phyloP scores from a whole-genome alignment of 352 stramenopile species.

The Blastocystis sp. region DNA sequence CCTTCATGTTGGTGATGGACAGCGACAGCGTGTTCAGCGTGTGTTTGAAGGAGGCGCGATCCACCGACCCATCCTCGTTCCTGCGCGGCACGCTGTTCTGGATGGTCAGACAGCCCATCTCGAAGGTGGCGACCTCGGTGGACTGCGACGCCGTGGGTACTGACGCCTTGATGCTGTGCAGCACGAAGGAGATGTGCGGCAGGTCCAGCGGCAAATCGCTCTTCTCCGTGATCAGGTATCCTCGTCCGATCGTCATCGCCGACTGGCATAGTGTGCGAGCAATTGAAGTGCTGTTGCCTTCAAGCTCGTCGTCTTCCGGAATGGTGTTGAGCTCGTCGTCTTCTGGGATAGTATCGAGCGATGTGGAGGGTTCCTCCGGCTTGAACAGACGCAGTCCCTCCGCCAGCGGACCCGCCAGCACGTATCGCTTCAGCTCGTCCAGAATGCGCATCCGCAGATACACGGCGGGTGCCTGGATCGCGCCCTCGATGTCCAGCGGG shows the following conservation, averaged over 20 bases:
- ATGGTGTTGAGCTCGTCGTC: too few species aligned
- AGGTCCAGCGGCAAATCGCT: neutral
- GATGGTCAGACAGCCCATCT: slow-evolving; percentile 33
- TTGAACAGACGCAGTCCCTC: slow-evolving; percentile 28
- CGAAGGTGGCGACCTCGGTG: slow-evolving; percentile 17
- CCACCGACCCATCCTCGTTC: neutral
- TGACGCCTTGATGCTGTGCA: slow-evolving; percentile 50
- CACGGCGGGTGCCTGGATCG: slow-evolving; percentile 3
- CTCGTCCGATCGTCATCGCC: slow-evolving; percentile 4
- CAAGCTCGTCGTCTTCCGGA: neutral
- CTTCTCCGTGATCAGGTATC: slow-evolving; percentile 17
- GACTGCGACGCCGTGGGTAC: slow-evolving; percentile 15
- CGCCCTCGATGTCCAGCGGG: neutral
- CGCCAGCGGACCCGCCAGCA: slow-evolving; percentile 46
- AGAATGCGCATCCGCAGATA: slow-evolving; percentile 28
- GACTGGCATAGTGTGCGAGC: neutral
- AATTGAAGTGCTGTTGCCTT: neutral
- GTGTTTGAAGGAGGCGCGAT: slow-evolving; percentile 2
- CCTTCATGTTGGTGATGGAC: slow-evolving; percentile 18
- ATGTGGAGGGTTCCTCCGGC: neutral
- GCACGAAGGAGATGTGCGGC: slow-evolving; percentile 22
- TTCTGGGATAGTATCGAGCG: neutral
- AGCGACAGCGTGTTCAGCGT: slow-evolving; percentile 47
- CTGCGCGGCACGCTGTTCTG: neutral
- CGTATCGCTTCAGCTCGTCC: slow-evolving; percentile 64